Percentiles rank a stretch among this genome's conserved stretches.
phyloP scores from a whole-genome alignment of 257 asterid species.

The Pogostemon cablin region DNA sequence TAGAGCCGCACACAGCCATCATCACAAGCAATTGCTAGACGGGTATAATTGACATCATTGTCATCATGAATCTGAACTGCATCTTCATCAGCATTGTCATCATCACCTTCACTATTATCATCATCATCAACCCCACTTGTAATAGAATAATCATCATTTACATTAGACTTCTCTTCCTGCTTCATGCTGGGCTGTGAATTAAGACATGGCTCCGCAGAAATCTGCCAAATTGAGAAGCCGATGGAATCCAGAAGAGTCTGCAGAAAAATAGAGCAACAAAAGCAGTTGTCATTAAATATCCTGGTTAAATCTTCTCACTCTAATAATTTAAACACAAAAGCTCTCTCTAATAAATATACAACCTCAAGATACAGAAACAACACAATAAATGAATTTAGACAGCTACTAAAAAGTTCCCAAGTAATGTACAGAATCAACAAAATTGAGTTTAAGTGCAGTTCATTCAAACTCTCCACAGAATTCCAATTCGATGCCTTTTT shows the following conservation, averaged over 20 bases:
- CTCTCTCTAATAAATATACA: not conserved
- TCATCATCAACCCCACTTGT: slow-evolving; percentile 45
- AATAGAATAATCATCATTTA: slow-evolving; percentile 41
- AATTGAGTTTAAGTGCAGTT: not conserved
- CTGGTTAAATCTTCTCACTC: not conserved
- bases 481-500: not conserved
- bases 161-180: slow-evolving; percentile 37
- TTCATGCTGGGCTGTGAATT: slow-evolving; percentile 31
- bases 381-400: not conserved
- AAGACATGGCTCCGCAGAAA: slow-evolving; percentile 70
- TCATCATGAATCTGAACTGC: slow-evolving; percentile 47
- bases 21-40: slow-evolving; percentile 82
- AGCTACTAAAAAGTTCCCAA: not conserved
- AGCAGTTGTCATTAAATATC: slow-evolving; percentile 19
- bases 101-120: slow-evolving; percentile 60
- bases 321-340: not conserved
- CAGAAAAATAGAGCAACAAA: slow-evolving; percentile 31
- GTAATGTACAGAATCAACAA: not conserved
- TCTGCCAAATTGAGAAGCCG: slow-evolving; percentile 87
- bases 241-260: slow-evolving; percentile 80
- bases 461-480: not conserved
- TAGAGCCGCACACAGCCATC: slow-evolving; percentile 92
- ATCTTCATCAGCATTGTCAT: slow-evolving; percentile 46
- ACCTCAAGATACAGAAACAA: not conserved
- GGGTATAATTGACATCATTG: slow-evolving; percentile 38